Evolutionary conservation across 1,284 basidiomycete species (phyloP), one percentile per base, ranked within the genome.

Genomic region (Leccinum subspadiceum): DNA sequence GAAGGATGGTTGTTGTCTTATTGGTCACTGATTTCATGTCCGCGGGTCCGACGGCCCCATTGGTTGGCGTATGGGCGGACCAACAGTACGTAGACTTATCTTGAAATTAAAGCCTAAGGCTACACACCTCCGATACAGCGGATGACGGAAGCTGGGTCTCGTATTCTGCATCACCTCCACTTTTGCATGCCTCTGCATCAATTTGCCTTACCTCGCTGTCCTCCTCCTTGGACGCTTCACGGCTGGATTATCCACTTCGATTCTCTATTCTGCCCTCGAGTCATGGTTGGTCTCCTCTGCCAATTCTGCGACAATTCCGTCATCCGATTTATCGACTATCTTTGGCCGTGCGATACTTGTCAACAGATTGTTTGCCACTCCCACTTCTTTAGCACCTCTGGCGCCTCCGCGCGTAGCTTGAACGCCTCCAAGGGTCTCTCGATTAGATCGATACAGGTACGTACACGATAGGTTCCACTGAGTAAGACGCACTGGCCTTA

Each of bases 1-100:
- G 89, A 68, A 75, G 84, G 39, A 72, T 83, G 24, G 86, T 91
- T 9, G 87, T 87, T 2, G 68, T 86, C 20, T 75, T 90, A 31
- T 90, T 90, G 65, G 86, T 90, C 8, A 87, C 85, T 0, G 88
- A 89, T 1, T 90, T 90, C 70, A 67, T 88, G 50, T 86, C 86
- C 26, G 89, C 85, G 5, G 89, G 85, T 2, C 58, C 89, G 4
- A 79, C 83, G 4, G 87, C 87, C 1, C 89, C 89, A 2, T 69
- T 88, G 3, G 81, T 90, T 1, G 89, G 89, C 12, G 84, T 84
- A 15, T 90, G 87, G 88, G 89, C 89, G 7, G 89, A 90, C 70
- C 83, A 87, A 70, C 79, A 87, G 87, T 88, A 61, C 64, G 86
- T 77, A 5, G 1, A 3, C 49, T 39, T n/a, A n/a, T 10, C 17